Percentiles rank a stretch among this genome's conserved stretches.
Conservation (phyloP, 2,329 filamentous ascomycete species). For the Aspergillus phoenicis region DNA sequence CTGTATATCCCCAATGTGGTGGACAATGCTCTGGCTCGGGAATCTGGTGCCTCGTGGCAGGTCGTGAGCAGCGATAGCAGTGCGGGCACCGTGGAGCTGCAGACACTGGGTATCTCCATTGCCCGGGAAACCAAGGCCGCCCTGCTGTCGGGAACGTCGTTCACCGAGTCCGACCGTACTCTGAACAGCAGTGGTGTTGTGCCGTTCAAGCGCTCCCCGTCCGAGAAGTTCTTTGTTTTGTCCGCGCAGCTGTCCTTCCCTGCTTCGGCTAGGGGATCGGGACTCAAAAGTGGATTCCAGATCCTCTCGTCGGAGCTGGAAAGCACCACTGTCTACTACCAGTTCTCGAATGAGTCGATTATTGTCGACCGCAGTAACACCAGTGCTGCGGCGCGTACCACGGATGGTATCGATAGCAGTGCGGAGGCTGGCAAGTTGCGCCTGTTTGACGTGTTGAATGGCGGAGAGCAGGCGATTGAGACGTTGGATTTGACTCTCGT, state of each 20-base stretch:
- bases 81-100: slow-evolving; percentile 10
- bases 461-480: slow-evolving; percentile 13
- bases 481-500: slow-evolving; percentile 23
- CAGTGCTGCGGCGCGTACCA: slow-evolving; percentile 19
- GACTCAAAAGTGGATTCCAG: slow-evolving; percentile 19
- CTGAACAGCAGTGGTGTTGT: not conserved
- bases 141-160: slow-evolving; percentile 1
- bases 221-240: slow-evolving; percentile 15
- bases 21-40: slow-evolving; percentile 16
- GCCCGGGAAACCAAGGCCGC: slow-evolving; percentile 21
- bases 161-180: slow-evolving; percentile 6
- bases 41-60: slow-evolving; percentile 13
- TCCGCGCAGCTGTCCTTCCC: slow-evolving; percentile 16
- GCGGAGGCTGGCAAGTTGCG: slow-evolving; percentile 19
- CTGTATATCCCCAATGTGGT: slow-evolving; percentile 17
- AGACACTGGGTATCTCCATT: slow-evolving; percentile 23
- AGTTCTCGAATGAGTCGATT: slow-evolving; percentile 26
- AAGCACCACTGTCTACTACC: slow-evolving; percentile 22
- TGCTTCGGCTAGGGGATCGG: slow-evolving; percentile 6
- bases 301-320: slow-evolving; percentile 19
- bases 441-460: slow-evolving; percentile 18
- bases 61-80: slow-evolving; percentile 4
- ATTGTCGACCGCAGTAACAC: slow-evolving; percentile 23
- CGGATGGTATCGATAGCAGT: slow-evolving; percentile 13
- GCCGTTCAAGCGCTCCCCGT: slow-evolving; percentile 13